Percentiles rank a stretch among this genome's conserved stretches.
Conservation (phyloP, 176 grass and related monocot genomes). For the Eragrostis nindensis region DNA sequence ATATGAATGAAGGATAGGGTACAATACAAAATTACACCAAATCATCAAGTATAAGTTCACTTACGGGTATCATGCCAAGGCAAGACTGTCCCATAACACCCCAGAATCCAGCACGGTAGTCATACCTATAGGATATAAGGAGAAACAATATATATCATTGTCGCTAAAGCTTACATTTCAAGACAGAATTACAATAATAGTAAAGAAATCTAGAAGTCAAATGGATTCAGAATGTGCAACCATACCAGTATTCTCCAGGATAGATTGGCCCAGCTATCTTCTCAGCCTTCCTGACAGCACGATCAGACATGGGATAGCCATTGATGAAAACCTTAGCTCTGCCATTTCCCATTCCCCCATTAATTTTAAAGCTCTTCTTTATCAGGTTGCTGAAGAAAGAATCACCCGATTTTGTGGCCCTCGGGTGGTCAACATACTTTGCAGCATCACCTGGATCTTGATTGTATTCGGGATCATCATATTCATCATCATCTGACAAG, state of each 20-base stretch:
- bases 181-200: background rate
- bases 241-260: conserved; percentile 90
- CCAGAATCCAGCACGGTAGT: conserved; percentile 94
- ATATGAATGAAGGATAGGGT: background rate
- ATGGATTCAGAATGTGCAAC: background rate
- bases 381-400: conserved; percentile 92
- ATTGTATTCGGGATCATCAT: conserved; percentile 53
- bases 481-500: conserved; percentile 76
- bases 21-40: background rate
- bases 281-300: conserved; percentile 82
- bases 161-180: background rate
- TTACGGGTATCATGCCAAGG: conserved; percentile 97
- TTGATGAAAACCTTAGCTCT: conserved; percentile 81
- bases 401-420: conserved; percentile 55
- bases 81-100: conserved; percentile 84
- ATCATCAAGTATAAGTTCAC: background rate
- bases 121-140: conserved; percentile 61
- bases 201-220: background rate
- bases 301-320: conserved; percentile 75
- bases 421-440: conserved; percentile 46
- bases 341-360: conserved; percentile 47
- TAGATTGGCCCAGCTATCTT: conserved; percentile 84
- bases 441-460: conserved; percentile 56
- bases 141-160: conserved; percentile 15
- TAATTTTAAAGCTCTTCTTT: conserved; percentile 87